Conservation (phyloP, 495 filamentous ascomycete species). For the Talaromyces trachyspermus region DNA sequence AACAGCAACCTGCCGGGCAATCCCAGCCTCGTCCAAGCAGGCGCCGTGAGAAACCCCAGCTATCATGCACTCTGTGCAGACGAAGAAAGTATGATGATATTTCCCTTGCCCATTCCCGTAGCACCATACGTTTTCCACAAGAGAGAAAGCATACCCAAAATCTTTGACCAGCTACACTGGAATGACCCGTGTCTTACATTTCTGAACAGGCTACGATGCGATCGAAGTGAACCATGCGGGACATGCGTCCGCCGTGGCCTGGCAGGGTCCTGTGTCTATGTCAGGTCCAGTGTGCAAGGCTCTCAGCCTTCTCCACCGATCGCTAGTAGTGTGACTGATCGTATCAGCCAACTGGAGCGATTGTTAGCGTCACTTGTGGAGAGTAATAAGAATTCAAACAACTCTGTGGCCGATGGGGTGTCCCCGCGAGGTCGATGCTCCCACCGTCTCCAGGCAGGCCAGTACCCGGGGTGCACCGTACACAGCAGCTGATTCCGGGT, state of each 20-base stretch:
- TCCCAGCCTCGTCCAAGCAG: neutral
- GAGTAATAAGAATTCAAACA: slow-evolving; percentile 7
- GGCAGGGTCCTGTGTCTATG: slow-evolving; percentile 21
- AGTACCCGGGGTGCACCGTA: neutral
- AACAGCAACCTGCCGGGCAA: neutral
- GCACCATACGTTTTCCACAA: too few relatives aligned
- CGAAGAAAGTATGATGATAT: neutral
- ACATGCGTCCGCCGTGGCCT: slow-evolving; percentile 23
- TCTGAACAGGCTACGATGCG: slow-evolving; percentile 15
- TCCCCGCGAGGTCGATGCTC: neutral
- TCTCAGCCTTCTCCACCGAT: slow-evolving; percentile 23
- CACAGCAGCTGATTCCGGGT: slow-evolving; percentile 10
- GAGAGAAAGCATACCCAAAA: slow-evolving; percentile 3
- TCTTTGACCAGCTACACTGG: too few relatives aligned
- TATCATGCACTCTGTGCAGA: slow-evolving; percentile 1
- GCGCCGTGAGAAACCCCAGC: neutral
- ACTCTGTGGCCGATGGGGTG: neutral
- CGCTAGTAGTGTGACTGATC: slow-evolving; percentile 15
- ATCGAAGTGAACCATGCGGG: slow-evolving; percentile 17
- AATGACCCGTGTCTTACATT: neutral
- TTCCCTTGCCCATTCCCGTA: slow-evolving; percentile 10
- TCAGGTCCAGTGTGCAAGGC: neutral
- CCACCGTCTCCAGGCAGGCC: neutral
- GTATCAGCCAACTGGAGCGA: slow-evolving; percentile 15
- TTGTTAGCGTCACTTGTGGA: slow-evolving; percentile 21